These are phyloP conservation scores for Trematosphaeria pertusa DNA, from an alignment of 2,329 filamentous ascomycete genomes.

Conservation along the genomic window DNA sequence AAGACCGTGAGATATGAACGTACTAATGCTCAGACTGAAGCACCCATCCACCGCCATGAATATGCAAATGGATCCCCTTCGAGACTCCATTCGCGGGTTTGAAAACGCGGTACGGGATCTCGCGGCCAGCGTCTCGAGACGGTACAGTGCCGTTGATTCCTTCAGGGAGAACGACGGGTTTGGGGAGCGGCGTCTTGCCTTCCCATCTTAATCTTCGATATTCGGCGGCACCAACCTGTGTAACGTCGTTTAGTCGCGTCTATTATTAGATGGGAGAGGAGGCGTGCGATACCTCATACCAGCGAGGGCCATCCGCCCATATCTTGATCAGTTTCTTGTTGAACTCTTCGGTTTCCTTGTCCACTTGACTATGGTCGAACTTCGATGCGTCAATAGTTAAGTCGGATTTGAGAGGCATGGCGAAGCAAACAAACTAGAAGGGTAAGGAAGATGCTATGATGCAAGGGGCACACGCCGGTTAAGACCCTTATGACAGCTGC, in stretches of 20 bases:
- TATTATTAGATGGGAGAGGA: conserved; percentile 1
- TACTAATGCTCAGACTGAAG: conserved; percentile 51
- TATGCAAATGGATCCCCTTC: conserved; percentile 60
- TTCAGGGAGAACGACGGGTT: conserved; percentile 53
- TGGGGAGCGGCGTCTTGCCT: conserved; percentile 61
- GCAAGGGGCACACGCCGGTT: neutral
- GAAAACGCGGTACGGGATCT: conserved; percentile 62
- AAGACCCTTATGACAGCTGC: neutral
- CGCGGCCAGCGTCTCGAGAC: conserved; percentile 58
- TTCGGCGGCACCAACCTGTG: conserved; percentile 59
- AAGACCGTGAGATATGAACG: conserved; percentile 15
- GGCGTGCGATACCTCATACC: conserved; percentile 55
- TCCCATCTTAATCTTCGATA: conserved; percentile 62
- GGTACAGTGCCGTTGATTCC: conserved; percentile 59
- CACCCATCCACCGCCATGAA: conserved; percentile 62
- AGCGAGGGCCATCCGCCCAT: conserved; percentile 54
- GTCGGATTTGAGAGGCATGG: conserved; percentile 47
- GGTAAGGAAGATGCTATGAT: neutral
- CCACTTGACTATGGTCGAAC: conserved; percentile 51
- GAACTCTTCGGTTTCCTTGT: conserved; percentile 51
- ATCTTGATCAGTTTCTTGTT: conserved; percentile 55
- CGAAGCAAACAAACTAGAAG: conserved; percentile 4
- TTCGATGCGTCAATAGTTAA: conserved; percentile 51
- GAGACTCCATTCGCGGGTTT: conserved; percentile 54
- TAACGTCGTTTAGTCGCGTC: too few species aligned